A percentile compares a stretch with the other conserved stretches of the same genome.
Evolutionary conservation across 2,329 filamentous ascomycete species (phyloP).

Genomic region (Coniochaeta ligniaria): DNA sequence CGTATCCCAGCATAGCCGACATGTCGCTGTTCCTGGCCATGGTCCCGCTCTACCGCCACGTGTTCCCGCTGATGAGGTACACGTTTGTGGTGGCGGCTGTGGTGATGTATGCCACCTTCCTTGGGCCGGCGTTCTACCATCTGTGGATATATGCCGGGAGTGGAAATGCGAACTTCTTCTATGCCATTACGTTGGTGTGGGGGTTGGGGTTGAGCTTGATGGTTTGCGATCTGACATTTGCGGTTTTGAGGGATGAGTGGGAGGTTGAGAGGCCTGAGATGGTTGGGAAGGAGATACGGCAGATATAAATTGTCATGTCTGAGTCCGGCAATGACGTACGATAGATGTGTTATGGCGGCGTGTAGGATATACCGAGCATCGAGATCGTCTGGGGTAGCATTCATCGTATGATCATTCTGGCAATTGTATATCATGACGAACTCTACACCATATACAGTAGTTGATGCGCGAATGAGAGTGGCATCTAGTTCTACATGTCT

Average conservation of each 20-base stretch:
- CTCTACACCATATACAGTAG: background rate
- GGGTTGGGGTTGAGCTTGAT: conserved; percentile 82
- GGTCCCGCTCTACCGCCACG: conserved; percentile 79
- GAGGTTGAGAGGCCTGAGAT: conserved; percentile 87
- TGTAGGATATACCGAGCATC: background rate
- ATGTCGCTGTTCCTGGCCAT: conserved; percentile 78
- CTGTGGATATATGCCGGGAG: conserved; percentile 98
- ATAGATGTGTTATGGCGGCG: background rate
- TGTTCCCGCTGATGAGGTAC: conserved; percentile 91
- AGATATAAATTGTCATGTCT: conserved; percentile 41
- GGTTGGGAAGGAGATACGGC: conserved; percentile 77
- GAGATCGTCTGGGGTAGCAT: background rate
- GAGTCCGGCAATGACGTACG: background rate
- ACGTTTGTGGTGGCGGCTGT: conserved; percentile 79
- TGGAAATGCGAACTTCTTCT: conserved; percentile 98
- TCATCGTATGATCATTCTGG: background rate
- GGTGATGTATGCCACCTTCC: conserved; percentile 77
- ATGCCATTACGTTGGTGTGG: conserved; percentile 98
- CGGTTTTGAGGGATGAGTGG: conserved; percentile 85
- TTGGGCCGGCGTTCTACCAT: conserved; percentile 93
- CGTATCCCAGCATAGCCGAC: conserved; percentile 90
- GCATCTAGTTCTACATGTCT: background rate
- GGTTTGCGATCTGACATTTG: conserved; percentile 82
- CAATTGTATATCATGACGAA: background rate
- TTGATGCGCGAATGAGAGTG: background rate